Evolutionary conservation across 73 alveolate species (phyloP).

Genomic region (Stentor roeselii): DNA sequence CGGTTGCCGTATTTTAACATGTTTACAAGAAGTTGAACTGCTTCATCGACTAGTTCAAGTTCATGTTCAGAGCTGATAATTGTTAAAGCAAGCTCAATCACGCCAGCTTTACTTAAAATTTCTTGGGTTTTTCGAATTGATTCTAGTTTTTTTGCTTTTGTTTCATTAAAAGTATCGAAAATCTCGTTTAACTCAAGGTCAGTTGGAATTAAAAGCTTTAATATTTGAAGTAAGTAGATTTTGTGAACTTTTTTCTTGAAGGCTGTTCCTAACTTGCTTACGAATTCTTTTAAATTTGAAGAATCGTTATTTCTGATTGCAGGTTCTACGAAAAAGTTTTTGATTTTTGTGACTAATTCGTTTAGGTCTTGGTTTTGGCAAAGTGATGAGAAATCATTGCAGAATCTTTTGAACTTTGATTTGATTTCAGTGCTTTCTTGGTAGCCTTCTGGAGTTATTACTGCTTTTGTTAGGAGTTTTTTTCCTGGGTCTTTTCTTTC

Average conservation of each 20-base stretch:
- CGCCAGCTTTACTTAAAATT: slow-evolving; percentile 17
- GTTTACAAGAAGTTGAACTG: background rate
- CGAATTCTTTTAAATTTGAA: slow-evolving; percentile 2
- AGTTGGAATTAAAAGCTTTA: background rate
- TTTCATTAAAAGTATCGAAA: background rate
- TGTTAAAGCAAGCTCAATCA: slow-evolving; percentile 5
- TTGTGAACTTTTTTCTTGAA: background rate
- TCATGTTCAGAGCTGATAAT: slow-evolving; percentile 21
- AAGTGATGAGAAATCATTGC: background rate
- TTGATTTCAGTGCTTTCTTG: background rate
- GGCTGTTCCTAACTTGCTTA: slow-evolving; percentile 7
- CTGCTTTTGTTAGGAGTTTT: background rate
- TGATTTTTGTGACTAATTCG: slow-evolving; percentile 1
- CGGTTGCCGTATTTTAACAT: background rate
- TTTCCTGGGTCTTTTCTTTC: background rate
- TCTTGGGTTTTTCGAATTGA: background rate
- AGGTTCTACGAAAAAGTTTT: slow-evolving; percentile 1
- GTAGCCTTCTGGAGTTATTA: background rate
- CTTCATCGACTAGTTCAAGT: slow-evolving; percentile 12
- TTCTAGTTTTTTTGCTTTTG: background rate
- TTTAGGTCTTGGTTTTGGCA: background rate
- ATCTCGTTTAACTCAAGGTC: background rate
- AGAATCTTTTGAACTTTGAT: background rate
- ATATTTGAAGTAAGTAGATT: background rate
- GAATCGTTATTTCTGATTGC: background rate